Percentiles rank a stretch among this genome's conserved stretches.
These are phyloP conservation scores for Ceratobasidium sp. DNA, from an alignment of 1,284 basidiomycete species.

Conservation along the genomic window DNA sequence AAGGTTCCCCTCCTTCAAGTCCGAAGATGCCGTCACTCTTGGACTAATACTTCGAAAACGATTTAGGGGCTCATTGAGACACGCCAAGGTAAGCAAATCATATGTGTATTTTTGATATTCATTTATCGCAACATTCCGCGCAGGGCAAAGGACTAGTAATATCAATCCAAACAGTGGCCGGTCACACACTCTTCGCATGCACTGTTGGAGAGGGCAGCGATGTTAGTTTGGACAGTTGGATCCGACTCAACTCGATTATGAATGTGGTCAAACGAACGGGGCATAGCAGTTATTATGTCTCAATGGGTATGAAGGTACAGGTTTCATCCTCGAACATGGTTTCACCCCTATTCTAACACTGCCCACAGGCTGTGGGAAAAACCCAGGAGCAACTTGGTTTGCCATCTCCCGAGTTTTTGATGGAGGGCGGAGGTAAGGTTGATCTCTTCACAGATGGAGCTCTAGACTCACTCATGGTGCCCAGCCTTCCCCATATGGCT, in stretches of 20 bases:
- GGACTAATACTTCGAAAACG: constrained; percentile 81
- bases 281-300: constrained; percentile 50
- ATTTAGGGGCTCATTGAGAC: constrained; percentile 75
- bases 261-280: constrained; percentile 52
- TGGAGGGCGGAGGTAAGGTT: constrained; percentile 63
- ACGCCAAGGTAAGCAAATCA: constrained; percentile 52
- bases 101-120: background rate
- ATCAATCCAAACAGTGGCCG: constrained; percentile 52
- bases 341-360: background rate
- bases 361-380: constrained; percentile 59
- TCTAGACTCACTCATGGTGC: constrained; percentile 26
- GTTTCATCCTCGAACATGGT: background rate
- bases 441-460: constrained; percentile 15
- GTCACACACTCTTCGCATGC: constrained; percentile 51
- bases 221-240: constrained; percentile 52
- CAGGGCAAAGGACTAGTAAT: constrained; percentile 67
- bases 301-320: constrained; percentile 50
- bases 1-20: constrained; percentile 76
- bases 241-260: constrained; percentile 27
- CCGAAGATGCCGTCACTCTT: constrained; percentile 79
- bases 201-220: constrained; percentile 51
- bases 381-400: constrained; percentile 36
- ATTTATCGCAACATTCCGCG: constrained; percentile 40
- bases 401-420: constrained; percentile 43
- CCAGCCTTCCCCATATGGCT: constrained; percentile 54